Conservation (phyloP, 2,329 filamentous ascomycete genomes). For the Fusarium pseudonygamai region DNA sequence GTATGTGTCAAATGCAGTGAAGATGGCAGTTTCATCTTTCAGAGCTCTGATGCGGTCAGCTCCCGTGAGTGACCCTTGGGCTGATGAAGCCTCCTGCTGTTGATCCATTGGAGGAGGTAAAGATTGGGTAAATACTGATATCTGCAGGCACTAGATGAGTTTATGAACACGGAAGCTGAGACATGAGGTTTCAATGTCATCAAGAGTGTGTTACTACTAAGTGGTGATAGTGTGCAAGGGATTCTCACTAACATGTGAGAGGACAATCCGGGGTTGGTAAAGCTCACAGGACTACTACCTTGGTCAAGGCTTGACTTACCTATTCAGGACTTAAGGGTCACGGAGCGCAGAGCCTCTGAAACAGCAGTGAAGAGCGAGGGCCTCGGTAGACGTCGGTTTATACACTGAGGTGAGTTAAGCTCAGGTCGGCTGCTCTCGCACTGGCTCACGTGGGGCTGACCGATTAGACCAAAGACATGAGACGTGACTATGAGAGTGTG, state of each 20-base stretch:
- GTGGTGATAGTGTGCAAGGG: conserved; percentile 1
- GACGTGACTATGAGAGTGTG: conserved; percentile 21
- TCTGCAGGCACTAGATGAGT: not conserved
- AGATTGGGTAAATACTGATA: not conserved
- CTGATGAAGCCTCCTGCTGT: conserved; percentile 22
- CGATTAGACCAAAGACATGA: conserved; percentile 5
- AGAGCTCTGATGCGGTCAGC: conserved; percentile 53
- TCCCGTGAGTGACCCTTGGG: conserved; percentile 40
- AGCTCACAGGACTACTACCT: conserved; percentile 1
- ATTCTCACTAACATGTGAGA: conserved; percentile 40
- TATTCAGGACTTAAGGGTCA: conserved; percentile 1
- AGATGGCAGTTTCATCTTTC: conserved; percentile 56
- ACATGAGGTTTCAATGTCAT: not conserved
- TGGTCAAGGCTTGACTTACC: conserved; percentile 4
- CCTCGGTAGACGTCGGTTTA: conserved; percentile 30
- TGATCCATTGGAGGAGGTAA: conserved; percentile 17
- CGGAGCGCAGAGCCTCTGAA: not conserved
- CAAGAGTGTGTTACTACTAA: not conserved
- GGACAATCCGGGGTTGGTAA: conserved; percentile 14
- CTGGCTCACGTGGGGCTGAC: conserved; percentile 34
- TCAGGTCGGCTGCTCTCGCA: conserved; percentile 18
- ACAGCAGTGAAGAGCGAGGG: not conserved
- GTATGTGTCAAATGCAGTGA: conserved; percentile 71
- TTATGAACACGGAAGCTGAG: not conserved
- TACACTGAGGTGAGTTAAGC: conserved; percentile 3